phyloP scores from a whole-genome alignment of 768 basidiomycete species.

The Cystoderma amianthinum region DNA sequence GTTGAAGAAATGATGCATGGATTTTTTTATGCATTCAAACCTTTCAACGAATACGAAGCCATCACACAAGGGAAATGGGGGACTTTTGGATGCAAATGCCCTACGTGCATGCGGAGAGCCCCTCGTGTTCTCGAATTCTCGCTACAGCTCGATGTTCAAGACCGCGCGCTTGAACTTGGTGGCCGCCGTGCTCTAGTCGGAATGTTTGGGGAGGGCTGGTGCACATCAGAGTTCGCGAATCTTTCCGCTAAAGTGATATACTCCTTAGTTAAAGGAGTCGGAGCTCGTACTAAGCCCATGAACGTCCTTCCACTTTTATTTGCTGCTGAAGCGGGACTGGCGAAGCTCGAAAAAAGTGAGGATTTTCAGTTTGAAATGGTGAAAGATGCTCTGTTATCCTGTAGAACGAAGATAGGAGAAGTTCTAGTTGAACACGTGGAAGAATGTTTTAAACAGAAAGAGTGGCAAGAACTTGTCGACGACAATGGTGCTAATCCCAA shows the following conservation, averaged over 20 bases:
- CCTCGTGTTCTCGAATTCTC: not conserved
- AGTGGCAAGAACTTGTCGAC: too few relatives aligned
- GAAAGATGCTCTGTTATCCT: not conserved
- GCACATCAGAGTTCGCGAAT: not conserved
- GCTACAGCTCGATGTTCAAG: not conserved
- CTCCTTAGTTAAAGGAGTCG: not conserved
- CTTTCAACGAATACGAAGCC: not conserved
- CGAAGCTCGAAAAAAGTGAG: not conserved
- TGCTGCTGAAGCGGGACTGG: not conserved
- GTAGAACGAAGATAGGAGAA: not conserved
- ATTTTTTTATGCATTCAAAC: conserved; percentile 37
- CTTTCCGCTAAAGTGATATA: not conserved
- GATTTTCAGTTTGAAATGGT: not conserved
- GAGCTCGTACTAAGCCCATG: not conserved
- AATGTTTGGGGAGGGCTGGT: not conserved
- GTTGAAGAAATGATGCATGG: conserved; percentile 88
- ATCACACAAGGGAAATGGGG: not conserved
- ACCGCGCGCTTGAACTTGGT: not conserved
- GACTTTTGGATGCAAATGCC: not conserved
- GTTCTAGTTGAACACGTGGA: not conserved
- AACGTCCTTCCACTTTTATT: not conserved
- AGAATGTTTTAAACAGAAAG: not conserved
- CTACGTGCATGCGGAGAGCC: not conserved
- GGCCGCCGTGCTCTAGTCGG: not conserved
- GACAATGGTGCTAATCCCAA: too few relatives aligned